Evolutionary conservation across 73 alveolate species (phyloP).

Genomic region (Paramecium caudatum): DNA sequence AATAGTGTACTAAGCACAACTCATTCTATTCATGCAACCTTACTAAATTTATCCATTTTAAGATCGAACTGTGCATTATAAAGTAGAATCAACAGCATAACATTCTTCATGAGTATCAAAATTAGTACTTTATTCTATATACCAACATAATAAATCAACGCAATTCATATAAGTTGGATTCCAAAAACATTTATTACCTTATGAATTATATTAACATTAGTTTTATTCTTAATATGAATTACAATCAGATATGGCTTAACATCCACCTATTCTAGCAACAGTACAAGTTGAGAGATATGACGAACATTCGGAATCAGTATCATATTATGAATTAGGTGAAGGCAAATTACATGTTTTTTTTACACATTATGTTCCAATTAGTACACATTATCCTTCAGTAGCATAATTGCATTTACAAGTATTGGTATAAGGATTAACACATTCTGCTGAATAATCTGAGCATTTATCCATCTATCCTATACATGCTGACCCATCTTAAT

Average conservation of each 20-base stretch:
- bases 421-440: no score
- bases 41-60: neutral
- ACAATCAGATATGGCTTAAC: neutral
- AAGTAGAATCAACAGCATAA: neutral
- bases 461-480: neutral
- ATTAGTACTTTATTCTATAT: neutral
- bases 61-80: neutral
- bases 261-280: neutral
- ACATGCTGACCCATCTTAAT: neutral
- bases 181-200: neutral
- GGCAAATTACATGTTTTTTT: neutral
- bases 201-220: neutral
- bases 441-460: neutral
- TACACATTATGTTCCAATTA: neutral
- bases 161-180: neutral
- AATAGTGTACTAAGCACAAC: neutral
- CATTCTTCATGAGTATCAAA: neutral
- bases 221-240: neutral
- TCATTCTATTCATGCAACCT: neutral
- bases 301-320: neutral
- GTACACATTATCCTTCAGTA: neutral
- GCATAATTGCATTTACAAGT: no score
- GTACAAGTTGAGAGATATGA: neutral
- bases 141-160: neutral
- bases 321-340: neutral